Base-by-base conservation (phyloP, 2,329 filamentous ascomycete species). In the Penicillium nordicum region DNA sequence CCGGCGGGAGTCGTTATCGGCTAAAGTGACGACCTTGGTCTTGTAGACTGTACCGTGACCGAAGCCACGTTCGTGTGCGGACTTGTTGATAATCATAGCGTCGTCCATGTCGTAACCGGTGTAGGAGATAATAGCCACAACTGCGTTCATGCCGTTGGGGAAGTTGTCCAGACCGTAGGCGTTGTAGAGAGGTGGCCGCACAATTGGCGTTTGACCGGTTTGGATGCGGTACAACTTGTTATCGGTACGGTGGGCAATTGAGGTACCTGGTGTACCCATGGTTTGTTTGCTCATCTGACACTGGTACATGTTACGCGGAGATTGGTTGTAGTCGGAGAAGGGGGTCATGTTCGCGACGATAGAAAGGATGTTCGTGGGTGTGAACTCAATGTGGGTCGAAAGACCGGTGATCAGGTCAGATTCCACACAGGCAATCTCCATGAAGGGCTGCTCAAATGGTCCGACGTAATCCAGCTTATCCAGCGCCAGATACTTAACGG, bases 41-140 rank as follows among this genome's bases (percentile, higher is more conserved):
- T 99, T 99, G 82, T 97, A 99, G 67, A 99, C 92, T 5, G 92
- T 95, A 53, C 94, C 94, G 69, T 97, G 87, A 37, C 92, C 93
- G 69, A 99, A 97, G 14, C 94, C 94, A 65, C 94, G 87, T 76
- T 99, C 94, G 74, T 97, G 91, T 3, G 93, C 87, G 21, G 92
- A 96, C 74, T 97, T 97, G 81, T 97, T 97, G 72, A 99, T 82
- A 71, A 99, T 97, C 93, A 97, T 97, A 72, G 94, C 94, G 78
- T 99, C 94, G 81, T 99, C 94, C 94, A 99, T 99, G 82, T 99
- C 94, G 77, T 97, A 99, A 50, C 93, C 94, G 2, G 93, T 97
- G 75, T 99, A 99, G 0, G 93, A 97, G 62, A 99, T 96, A 73
- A 99, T 95, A 57, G 94, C 94, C 57, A 99, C 94, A 38, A 97